phyloP scores from a whole-genome alignment of 2,329 filamentous ascomycete species.

The Colletotrichum lentis region DNA sequence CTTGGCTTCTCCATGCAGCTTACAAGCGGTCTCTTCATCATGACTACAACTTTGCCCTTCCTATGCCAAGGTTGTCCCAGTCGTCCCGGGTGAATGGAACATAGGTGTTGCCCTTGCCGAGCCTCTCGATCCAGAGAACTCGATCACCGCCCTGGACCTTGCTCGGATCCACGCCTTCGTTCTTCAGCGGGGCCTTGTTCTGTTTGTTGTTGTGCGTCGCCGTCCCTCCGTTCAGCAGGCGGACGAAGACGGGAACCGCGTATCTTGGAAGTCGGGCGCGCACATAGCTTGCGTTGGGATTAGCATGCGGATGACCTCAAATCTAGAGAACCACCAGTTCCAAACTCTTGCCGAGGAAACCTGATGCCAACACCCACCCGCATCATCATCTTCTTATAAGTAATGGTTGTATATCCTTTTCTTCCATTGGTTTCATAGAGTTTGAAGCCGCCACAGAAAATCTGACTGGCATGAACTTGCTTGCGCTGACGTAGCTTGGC shows the following conservation, averaged over 20 bases:
- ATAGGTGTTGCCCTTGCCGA: slow-evolving; percentile 62
- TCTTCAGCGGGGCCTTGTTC: slow-evolving; percentile 73
- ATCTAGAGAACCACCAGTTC: too few species aligned
- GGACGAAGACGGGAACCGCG: slow-evolving; percentile 77
- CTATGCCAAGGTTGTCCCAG: slow-evolving; percentile 54
- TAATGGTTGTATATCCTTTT: neutral
- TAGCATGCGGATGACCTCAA: too few species aligned
- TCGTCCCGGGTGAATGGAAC: slow-evolving; percentile 65
- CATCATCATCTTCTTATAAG: too few species aligned
- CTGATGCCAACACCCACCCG: neutral
- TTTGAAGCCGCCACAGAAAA: neutral
- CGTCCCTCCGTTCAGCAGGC: slow-evolving; percentile 66
- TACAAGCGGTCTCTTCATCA: neutral
- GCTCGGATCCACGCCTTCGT: slow-evolving; percentile 30
- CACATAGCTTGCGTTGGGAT: slow-evolving; percentile 55
- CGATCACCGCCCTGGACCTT: slow-evolving; percentile 48
- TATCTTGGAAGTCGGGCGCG: slow-evolving; percentile 72
- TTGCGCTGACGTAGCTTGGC: neutral
- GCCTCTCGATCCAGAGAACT: slow-evolving; percentile 63
- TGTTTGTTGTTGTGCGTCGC: slow-evolving; percentile 79
- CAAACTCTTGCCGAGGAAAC: too few species aligned
- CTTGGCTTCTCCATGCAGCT: neutral
- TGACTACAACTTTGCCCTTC: slow-evolving; percentile 24
- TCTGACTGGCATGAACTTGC: neutral
- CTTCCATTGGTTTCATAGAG: neutral